Evolutionary conservation across 257 asterid genomes (phyloP).

Genomic region (Jacaranda copaia): DNA sequence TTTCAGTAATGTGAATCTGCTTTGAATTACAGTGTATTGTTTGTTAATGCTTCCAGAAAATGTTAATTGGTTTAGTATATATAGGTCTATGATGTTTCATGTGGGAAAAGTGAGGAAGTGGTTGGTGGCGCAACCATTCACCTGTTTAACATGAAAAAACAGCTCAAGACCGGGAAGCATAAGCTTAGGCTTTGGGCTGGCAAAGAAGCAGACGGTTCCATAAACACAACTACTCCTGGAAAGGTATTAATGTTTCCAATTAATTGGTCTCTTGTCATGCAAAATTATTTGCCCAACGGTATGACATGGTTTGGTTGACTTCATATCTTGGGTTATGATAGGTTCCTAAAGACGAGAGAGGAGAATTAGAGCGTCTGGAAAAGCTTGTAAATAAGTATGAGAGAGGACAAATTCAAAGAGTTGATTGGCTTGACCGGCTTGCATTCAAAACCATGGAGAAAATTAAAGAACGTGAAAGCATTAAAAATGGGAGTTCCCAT

Average conservation of each 20-base stretch:
- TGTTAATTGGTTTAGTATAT: constrained; percentile 23
- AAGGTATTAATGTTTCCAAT: constrained; percentile 54
- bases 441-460: constrained; percentile 94
- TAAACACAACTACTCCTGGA: constrained; percentile 87
- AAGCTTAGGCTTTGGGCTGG: constrained; percentile 94
- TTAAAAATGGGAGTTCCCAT: constrained; percentile 87
- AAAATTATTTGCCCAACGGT: constrained; percentile 8
- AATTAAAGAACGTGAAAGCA: constrained; percentile 80
- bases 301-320: constrained; percentile 20
- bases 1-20: not conserved
- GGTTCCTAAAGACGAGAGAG: constrained; percentile 98
- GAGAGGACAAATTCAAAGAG: constrained; percentile 96
- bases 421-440: constrained; percentile 98
- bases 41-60: not conserved
- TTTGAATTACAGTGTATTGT: not conserved
- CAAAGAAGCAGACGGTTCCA: constrained; percentile 93
- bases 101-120: constrained; percentile 70
- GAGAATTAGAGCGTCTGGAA: constrained; percentile 95
- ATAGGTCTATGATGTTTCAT: constrained; percentile 91
- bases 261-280: constrained; percentile 6
- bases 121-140: constrained; percentile 98
- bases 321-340: constrained; percentile 40
- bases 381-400: constrained; percentile 93
- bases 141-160: constrained; percentile 87
- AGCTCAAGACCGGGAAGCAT: constrained; percentile 93